Evolutionary conservation across 768 basidiomycete genomes (phyloP), one percentile per base, ranked within the genome.

Genomic region (Calocera viscosa): DNA sequence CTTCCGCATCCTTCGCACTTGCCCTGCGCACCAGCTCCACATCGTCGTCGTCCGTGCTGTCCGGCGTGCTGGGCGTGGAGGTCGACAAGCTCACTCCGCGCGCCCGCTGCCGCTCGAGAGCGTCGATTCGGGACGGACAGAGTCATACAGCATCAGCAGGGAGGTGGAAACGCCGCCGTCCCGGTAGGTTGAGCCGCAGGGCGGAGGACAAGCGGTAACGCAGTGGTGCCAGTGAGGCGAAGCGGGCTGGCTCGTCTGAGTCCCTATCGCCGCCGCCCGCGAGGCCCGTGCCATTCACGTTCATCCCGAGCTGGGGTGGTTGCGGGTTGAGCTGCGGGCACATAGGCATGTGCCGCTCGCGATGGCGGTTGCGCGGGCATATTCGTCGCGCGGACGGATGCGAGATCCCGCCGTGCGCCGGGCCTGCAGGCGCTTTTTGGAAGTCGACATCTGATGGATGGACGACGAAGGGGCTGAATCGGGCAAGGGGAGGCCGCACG

Each of bases 101-200:
- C 1, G 74, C 73, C 2, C n/a, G n/a, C n/a, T n/a, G n/a, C 69
- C 73, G 24, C 70, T 70, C 17, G 75, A 75, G 11, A 70, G 39
- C 24, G 68, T 43, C 53, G 71, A 67, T 12, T 79, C 76, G 28
- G 76, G 77, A 53, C 76, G 75, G n/a, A n/a, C n/a, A n/a, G n/a
- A n/a, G 70, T 79, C 83, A 71, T 89, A 88, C 26, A 89, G 78
- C 22, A 85, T 80, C 49, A 91, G 77, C 41, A 90, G 74, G 0
- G 87, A 80, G 1, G 86, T 84, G 2, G 90, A 78, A 3, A 90
- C 82, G 19, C 88, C 86, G 11, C 79, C 80, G 0, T 78, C 80
- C 2, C 67, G 70, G 5, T n/a, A 66, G 33, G 12, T 60, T 60
- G 41, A 8, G 66, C 8, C 49, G 26, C 28, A 22, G 35, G 66